phyloP scores from a whole-genome alignment of 2,329 filamentous ascomycete genomes.

The Helotiales sp. region DNA sequence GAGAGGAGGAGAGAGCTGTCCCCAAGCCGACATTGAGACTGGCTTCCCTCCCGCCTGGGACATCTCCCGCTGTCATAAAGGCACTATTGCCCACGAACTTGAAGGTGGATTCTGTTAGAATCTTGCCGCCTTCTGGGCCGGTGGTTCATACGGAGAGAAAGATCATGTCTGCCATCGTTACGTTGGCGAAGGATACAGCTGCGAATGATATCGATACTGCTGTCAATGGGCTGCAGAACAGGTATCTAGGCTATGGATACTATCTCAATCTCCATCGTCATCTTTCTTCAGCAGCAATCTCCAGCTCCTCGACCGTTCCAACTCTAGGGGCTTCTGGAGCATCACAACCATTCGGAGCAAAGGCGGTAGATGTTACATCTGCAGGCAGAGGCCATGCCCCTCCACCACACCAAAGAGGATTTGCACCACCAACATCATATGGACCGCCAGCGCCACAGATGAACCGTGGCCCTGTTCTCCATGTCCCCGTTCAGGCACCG shows the following conservation, averaged over 20 bases:
- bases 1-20: slow-evolving; percentile 60
- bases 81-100: slow-evolving; percentile 63
- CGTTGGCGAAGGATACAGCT: slow-evolving; percentile 78
- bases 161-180: slow-evolving; percentile 78
- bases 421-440: slow-evolving; percentile 79
- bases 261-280: slow-evolving; percentile 81
- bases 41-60: slow-evolving; percentile 64
- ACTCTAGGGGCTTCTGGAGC: slow-evolving; percentile 44
- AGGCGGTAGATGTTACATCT: slow-evolving; percentile 55
- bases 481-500: slow-evolving; percentile 77
- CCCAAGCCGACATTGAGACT: slow-evolving; percentile 67
- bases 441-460: slow-evolving; percentile 43
- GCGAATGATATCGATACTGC: slow-evolving; percentile 82
- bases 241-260: slow-evolving; percentile 84
- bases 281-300: slow-evolving; percentile 76
- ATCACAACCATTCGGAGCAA: slow-evolving; percentile 80
- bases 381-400: slow-evolving; percentile 54
- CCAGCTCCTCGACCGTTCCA: slow-evolving; percentile 54
- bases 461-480: slow-evolving; percentile 54
- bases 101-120: slow-evolving; percentile 73
- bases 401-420: slow-evolving; percentile 61
- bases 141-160: slow-evolving; percentile 65
- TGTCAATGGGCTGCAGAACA: slow-evolving; percentile 79
- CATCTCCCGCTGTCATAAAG: slow-evolving; percentile 63
- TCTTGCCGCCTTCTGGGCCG: slow-evolving; percentile 61